Base-by-base conservation (phyloP, 345 rosid species). In the Eucalyptus viminalis region DNA sequence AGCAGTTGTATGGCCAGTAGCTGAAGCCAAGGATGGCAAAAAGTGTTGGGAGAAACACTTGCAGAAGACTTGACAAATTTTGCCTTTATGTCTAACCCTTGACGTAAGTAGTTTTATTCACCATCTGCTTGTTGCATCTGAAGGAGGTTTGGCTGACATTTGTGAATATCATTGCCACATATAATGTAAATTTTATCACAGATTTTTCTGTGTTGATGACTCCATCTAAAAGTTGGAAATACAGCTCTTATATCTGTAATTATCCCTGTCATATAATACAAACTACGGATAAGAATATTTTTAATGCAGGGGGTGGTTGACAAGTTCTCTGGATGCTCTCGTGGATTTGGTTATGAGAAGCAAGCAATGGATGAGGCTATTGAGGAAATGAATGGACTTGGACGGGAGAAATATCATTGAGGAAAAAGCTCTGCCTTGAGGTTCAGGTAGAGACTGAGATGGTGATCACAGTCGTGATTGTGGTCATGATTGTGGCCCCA, bases 361-460 rank as follows among this genome's bases (percentile, higher is more conserved):
- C 91, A 92, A 40, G 98, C 97, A 44, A 95, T 97, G 99, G 96
- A 95, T 80, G 97, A 97, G 47, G 98, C 99, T 83, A 95, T 96
- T 90, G 94, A 94, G 60, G 95, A 98, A 95, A 96, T 90, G 98
- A 98, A 27, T 90, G 95, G 97, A 96, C 91, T 93, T 97, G 76
- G 98, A 97, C 92, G 99, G 98, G 60, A 93, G 96, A 67, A 93
- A 91, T 80, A 96, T 97, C 88, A 96, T 96, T 88, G 98, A 96
- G 91, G 99, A 97, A 87, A 96, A 93, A 93, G 98, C 96, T 12
- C 96, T 93, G 94, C 99, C 99, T 49, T 93, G 94, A 91, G 98
- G 98, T 15, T 88, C 94, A 31, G 94, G 95, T 44, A 94, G 96
- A 90, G 98, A 95, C 90, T 92, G 90, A 91, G 97, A 94, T 90